Evolutionary conservation across 176 grass and related monocot species (phyloP).

Genomic region (Dendrocalamus sinicus): DNA sequence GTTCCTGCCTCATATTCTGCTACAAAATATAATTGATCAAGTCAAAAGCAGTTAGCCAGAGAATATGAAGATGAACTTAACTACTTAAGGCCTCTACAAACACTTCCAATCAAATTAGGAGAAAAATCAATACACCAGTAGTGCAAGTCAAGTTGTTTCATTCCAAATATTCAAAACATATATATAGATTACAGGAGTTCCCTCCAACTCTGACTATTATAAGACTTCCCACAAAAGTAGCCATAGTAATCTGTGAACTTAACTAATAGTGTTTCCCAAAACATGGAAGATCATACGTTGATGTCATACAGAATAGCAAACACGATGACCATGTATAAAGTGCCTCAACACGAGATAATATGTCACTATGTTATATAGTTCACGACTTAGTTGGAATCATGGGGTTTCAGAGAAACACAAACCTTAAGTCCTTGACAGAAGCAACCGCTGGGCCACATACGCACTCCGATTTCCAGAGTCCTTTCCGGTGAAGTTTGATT

Average conservation of each 20-base stretch:
- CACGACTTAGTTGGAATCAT: background rate
- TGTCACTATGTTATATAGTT: conserved; percentile 23
- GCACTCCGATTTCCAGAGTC: conserved; percentile 86
- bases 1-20: background rate
- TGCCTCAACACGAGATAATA: background rate
- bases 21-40: background rate
- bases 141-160: background rate
- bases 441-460: conserved; percentile 55
- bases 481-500: conserved; percentile 71
- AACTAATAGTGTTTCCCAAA: conserved; percentile 18
- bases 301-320: conserved; percentile 18
- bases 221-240: background rate
- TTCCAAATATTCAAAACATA: conserved; percentile 20
- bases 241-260: conserved; percentile 12
- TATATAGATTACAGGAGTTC: background rate
- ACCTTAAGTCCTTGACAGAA: conserved; percentile 59
- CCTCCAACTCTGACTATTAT: background rate
- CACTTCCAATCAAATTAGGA: conserved; percentile 17
- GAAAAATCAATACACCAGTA: background rate
- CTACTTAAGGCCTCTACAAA: conserved; percentile 4
- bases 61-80: background rate
- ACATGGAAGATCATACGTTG: conserved; percentile 1
- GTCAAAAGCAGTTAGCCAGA: conserved; percentile 2
- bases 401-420: conserved; percentile 25
- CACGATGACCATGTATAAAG: background rate